Percentiles rank a stretch among this genome's conserved stretches.
phyloP scores from a whole-genome alignment of 1,284 basidiomycete genomes.

The Takashimella tepidaria region DNA sequence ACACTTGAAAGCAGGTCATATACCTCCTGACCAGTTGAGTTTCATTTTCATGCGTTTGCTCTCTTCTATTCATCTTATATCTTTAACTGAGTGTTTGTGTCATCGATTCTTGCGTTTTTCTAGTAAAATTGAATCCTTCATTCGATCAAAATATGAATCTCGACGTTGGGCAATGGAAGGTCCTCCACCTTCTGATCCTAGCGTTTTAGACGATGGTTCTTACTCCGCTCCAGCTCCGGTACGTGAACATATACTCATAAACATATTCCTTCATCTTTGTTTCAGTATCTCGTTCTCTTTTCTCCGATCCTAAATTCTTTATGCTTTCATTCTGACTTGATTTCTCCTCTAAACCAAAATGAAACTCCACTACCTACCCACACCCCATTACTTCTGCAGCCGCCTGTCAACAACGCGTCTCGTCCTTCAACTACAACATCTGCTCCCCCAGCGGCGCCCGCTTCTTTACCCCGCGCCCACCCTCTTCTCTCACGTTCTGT shows the following conservation, averaged over 20 bases:
- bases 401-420: slow-evolving; percentile 1
- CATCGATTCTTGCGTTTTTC: too few relatives aligned
- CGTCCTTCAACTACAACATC: slow-evolving; percentile 24
- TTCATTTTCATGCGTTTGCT: background rate
- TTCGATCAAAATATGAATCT: slow-evolving; percentile 94
- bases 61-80: background rate
- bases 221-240: slow-evolving; percentile 4
- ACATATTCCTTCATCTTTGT: background rate
- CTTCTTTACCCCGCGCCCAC: slow-evolving; percentile 24
- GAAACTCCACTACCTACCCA: too few relatives aligned
- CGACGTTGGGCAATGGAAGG: slow-evolving; percentile 88
- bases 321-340: too few relatives aligned
- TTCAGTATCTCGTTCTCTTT: background rate
- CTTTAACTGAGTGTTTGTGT: too few relatives aligned
- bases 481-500: slow-evolving; percentile 37
- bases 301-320: background rate
- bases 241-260: slow-evolving; percentile 7
- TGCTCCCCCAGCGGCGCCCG: slow-evolving; percentile 20
- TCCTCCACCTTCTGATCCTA: slow-evolving; percentile 74
- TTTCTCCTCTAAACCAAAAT: too few relatives aligned
- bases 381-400: background rate
- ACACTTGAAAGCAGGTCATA: slow-evolving; percentile 85
- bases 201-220: slow-evolving; percentile 61
- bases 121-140: slow-evolving; percentile 97
- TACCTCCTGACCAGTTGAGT: slow-evolving; percentile 97